These are phyloP conservation scores for Cetraspora pellucida DNA, from an alignment of 192 early-diverging fungal species.

Conservation along the genomic window DNA sequence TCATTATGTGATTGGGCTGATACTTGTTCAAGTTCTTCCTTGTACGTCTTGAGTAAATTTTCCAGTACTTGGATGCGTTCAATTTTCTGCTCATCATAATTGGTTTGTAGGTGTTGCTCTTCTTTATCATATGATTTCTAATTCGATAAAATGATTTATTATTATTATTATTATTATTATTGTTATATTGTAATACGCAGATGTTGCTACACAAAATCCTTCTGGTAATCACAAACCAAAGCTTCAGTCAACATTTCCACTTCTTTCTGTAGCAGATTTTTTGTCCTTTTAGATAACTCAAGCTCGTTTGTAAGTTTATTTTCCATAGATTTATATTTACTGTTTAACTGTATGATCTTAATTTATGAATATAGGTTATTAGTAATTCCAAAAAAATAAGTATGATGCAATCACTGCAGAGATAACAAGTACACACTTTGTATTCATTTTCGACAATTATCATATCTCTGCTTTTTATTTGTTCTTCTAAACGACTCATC, in stretches of 20 bases:
- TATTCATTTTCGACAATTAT: not conserved
- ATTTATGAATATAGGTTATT: not conserved
- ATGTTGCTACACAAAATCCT: not conserved
- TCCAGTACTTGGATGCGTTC: slow-evolving; percentile 11
- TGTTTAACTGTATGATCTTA: slow-evolving; percentile 5
- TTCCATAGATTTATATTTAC: not conserved
- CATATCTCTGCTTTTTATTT: not conserved
- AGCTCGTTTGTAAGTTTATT: slow-evolving; percentile 1
- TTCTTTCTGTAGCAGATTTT: not conserved
- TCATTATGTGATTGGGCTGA: not conserved
- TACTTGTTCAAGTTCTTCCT: not conserved
- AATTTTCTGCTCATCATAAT: not conserved
- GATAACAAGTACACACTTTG: slow-evolving; percentile 7
- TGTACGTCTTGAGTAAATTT: slow-evolving; percentile 1
- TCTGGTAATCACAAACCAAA: not conserved
- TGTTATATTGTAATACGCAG: too few species aligned
- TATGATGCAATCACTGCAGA: not conserved
- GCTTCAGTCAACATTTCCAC: slow-evolving; percentile 12
- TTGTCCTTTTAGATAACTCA: slow-evolving; percentile 17
- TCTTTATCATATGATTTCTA: slow-evolving; percentile 4
- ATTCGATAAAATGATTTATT: not conserved
- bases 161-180: not conserved
- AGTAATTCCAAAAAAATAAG: not conserved
- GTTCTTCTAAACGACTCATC: not conserved
- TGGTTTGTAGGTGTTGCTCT: not conserved